These are phyloP conservation scores for Naganishia albida DNA, from an alignment of 1,284 basidiomycete species.

Conservation along the genomic window DNA sequence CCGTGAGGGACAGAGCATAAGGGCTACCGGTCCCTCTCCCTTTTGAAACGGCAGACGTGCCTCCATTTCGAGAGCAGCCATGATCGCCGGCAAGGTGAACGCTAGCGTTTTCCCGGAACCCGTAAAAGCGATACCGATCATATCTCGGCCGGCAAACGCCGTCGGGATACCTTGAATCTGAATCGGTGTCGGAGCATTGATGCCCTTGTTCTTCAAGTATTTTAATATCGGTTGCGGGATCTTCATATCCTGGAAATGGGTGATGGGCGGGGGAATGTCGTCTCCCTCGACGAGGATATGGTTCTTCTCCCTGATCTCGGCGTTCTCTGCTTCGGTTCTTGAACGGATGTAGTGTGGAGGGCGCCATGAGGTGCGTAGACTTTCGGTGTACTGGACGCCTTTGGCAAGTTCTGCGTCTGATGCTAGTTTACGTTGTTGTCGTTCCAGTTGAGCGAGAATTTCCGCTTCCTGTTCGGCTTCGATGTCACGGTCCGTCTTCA, in stretches of 20 bases:
- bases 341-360: slow-evolving; percentile 81
- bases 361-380: slow-evolving; percentile 82
- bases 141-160: slow-evolving; percentile 88
- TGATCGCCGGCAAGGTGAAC: slow-evolving; percentile 90
- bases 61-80: slow-evolving; percentile 93
- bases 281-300: slow-evolving; percentile 92
- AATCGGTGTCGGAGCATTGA: slow-evolving; percentile 87
- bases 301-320: slow-evolving; percentile 77
- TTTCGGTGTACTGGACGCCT: slow-evolving; percentile 86
- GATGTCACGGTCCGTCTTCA: slow-evolving; percentile 80
- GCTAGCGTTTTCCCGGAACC: slow-evolving; percentile 89
- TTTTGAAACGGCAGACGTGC: slow-evolving; percentile 80
- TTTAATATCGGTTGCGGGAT: slow-evolving; percentile 80
- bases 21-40: slow-evolving; percentile 93
- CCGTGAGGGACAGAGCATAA: slow-evolving; percentile 92
- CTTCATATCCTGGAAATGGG: slow-evolving; percentile 97
- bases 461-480: slow-evolving; percentile 85
- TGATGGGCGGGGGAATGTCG: slow-evolving; percentile 86
- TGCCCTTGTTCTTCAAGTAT: slow-evolving; percentile 80
- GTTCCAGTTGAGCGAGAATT: slow-evolving; percentile 87
- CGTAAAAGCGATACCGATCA: slow-evolving; percentile 95
- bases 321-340: slow-evolving; percentile 68
- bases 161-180: slow-evolving; percentile 96
- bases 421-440: slow-evolving; percentile 78
- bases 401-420: slow-evolving; percentile 90